Conservation (phyloP, 2,329 filamentous ascomycete species). For the Calonectria hongkongensis region DNA sequence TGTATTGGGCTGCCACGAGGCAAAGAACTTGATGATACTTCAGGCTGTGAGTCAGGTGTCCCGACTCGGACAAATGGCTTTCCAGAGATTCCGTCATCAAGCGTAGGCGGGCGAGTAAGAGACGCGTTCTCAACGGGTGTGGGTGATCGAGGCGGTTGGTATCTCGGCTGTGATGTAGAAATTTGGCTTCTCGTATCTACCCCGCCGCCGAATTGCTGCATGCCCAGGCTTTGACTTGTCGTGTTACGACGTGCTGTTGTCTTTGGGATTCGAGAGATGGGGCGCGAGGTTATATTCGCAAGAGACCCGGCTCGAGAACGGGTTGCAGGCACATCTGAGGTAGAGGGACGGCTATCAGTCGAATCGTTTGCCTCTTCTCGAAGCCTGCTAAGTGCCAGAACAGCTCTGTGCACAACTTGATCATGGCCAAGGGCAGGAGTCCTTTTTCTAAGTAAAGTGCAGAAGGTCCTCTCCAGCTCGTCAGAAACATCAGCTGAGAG, state of each 20-base stretch:
- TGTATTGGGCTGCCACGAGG: slow-evolving; percentile 30
- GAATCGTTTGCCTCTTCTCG: slow-evolving; percentile 44
- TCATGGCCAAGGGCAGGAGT: slow-evolving; percentile 65
- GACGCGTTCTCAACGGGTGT: slow-evolving; percentile 51
- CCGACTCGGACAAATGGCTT: slow-evolving; percentile 72
- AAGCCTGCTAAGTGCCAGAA: slow-evolving; percentile 57
- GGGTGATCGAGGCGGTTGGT: slow-evolving; percentile 47
- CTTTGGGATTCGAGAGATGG: slow-evolving; percentile 50
- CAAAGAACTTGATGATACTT: slow-evolving; percentile 41
- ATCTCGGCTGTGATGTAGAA: slow-evolving; percentile 48
- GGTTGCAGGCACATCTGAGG: slow-evolving; percentile 40
- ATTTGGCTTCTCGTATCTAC: slow-evolving; percentile 37
- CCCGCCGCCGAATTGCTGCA: slow-evolving; percentile 41
- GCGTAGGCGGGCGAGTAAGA: slow-evolving; percentile 47
- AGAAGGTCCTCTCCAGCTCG: slow-evolving; percentile 70
- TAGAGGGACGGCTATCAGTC: slow-evolving; percentile 43
- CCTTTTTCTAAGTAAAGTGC: slow-evolving; percentile 66
- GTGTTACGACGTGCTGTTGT: slow-evolving; percentile 44
- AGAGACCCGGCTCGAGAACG: slow-evolving; percentile 47
- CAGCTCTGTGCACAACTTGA: slow-evolving; percentile 67
- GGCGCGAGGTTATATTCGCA: slow-evolving; percentile 39
- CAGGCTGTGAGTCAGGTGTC: slow-evolving; percentile 56
- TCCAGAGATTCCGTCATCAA: slow-evolving; percentile 72
- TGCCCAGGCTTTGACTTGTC: slow-evolving; percentile 38
- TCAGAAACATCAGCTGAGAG: slow-evolving; percentile 68